Conservation (phyloP, 768 basidiomycete species). For the Leccinum variicolor region DNA sequence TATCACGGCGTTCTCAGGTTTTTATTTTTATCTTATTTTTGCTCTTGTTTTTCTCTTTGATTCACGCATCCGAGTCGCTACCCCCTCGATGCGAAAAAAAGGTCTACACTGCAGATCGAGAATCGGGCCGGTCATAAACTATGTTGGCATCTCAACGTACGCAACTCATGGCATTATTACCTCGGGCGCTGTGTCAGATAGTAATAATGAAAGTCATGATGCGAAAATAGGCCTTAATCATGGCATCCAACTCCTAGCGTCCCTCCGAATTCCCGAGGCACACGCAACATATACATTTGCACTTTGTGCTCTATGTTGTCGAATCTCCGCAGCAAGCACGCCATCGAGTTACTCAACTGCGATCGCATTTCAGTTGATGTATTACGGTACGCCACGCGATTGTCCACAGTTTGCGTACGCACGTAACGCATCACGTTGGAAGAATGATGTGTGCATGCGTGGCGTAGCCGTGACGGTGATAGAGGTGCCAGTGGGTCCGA, state of each 20-base stretch:
- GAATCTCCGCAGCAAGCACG: not conserved
- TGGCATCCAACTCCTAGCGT: not conserved
- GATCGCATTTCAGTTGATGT: not conserved
- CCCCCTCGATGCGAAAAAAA: not conserved
- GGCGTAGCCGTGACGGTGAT: not conserved
- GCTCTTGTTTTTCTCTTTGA: not conserved
- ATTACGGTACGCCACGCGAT: no score
- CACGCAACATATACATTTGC: not conserved
- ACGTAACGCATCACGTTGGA: not conserved
- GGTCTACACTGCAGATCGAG: not conserved
- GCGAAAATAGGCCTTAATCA: not conserved
- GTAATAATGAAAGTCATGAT: not conserved
- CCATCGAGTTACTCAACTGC: not conserved
- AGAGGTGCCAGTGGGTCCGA: not conserved
- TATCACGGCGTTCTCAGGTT: not conserved
- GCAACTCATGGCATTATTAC: not conserved
- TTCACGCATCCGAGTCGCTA: not conserved
- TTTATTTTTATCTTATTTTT: not conserved
- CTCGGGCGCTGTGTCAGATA: not conserved
- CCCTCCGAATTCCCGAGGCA: not conserved
- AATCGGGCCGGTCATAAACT: not conserved
- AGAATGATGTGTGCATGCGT: not conserved
- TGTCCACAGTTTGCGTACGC: not conserved
- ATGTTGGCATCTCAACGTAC: not conserved
- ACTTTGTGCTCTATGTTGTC: not conserved